phyloP scores from a whole-genome alignment of 2,329 filamentous ascomycete species.

The Paramyrothecium sp. region DNA sequence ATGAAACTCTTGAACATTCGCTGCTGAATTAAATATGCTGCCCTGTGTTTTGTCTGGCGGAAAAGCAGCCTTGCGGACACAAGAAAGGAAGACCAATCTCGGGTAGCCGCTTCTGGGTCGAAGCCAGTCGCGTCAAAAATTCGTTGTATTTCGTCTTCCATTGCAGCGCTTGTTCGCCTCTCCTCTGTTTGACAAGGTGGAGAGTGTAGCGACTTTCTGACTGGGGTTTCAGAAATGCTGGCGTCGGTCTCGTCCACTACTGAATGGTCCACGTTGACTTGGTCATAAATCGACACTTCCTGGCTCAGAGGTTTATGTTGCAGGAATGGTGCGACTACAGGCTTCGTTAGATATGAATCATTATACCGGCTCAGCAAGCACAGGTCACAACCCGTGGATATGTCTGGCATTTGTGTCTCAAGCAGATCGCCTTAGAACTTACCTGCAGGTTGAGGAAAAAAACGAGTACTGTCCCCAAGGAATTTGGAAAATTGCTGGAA shows the following conservation, averaged over 20 bases:
- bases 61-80: neutral
- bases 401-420: neutral
- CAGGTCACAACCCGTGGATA: neutral
- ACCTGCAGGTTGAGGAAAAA: neutral
- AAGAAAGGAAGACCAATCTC: neutral
- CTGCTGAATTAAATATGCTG: neutral
- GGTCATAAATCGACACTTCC: neutral
- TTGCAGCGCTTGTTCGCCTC: too few relatives aligned
- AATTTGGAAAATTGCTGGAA: neutral
- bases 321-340: too few relatives aligned
- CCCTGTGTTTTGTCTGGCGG: neutral
- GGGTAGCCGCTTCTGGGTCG: neutral
- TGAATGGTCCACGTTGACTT: neutral
- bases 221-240: neutral
- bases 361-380: neutral
- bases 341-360: neutral
- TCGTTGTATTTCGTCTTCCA: neutral
- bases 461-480: neutral
- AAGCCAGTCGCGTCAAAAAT: neutral
- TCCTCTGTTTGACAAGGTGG: too few relatives aligned
- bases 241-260: neutral
- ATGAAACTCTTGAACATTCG: conserved; percentile 1
- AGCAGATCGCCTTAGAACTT: neutral
- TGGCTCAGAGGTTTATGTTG: neutral
- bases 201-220: neutral